A percentile compares a stretch with the other conserved stretches of the same genome.
phyloP scores from a whole-genome alignment of 2,329 filamentous ascomycete genomes.

The Xylaria hypoxylon region DNA sequence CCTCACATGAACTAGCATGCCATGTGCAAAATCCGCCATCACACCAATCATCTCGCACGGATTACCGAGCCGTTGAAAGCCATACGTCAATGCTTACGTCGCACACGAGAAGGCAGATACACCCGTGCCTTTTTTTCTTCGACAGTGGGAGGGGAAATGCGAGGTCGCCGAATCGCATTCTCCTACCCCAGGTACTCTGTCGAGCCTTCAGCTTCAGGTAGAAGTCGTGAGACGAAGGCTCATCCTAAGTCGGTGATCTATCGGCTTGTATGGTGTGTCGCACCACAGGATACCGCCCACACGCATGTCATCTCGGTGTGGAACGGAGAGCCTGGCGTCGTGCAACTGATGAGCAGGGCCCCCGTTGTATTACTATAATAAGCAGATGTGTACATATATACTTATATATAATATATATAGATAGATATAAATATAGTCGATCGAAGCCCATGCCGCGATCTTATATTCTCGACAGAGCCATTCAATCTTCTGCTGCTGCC shows the following conservation, averaged over 20 bases:
- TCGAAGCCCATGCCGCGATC: neutral
- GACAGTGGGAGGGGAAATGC: constrained; percentile 10
- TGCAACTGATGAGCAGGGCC: constrained; percentile 4
- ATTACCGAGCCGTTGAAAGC: constrained; percentile 16
- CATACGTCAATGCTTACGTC: constrained; percentile 38
- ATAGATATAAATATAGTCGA: constrained; percentile 2
- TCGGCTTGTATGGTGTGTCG: constrained; percentile 18
- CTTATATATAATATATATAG: constrained; percentile 8
- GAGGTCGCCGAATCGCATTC: constrained; percentile 25
- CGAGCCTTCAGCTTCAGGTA: constrained; percentile 12
- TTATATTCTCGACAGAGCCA: neutral
- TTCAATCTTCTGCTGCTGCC: neutral
- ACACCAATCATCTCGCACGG: constrained; percentile 17
- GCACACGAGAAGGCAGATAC: neutral
- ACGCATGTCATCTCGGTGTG: constrained; percentile 30
- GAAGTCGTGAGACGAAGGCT: constrained; percentile 1
- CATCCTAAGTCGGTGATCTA: neutral
- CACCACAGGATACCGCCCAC: constrained; percentile 23
- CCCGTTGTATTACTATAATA: neutral
- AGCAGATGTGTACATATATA: neutral
- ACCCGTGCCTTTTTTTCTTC: neutral
- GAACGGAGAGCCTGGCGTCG: constrained; percentile 17
- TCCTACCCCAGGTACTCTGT: constrained; percentile 19
- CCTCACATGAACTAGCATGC: constrained; percentile 5
- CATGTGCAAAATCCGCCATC: constrained; percentile 15